Evolutionary conservation across 352 stramenopile genomes (phyloP).

Genomic region (Plasmopara halstedii): DNA sequence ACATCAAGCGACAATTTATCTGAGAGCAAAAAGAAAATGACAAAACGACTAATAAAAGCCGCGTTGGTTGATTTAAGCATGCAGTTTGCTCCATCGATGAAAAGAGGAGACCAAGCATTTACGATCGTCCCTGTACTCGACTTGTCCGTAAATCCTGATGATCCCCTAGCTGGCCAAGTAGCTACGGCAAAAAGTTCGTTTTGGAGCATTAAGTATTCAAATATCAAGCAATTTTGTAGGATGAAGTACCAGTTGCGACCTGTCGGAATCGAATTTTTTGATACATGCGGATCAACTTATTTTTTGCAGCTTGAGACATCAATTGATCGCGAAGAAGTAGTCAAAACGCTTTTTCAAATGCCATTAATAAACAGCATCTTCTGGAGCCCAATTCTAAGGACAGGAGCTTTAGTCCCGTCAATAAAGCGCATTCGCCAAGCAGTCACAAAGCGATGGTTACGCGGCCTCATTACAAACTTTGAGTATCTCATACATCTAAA

Average conservation of each 20-base stretch:
- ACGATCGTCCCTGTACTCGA: conserved; percentile 34
- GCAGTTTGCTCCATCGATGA: conserved; percentile 37
- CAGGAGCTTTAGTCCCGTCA: conserved; percentile 49
- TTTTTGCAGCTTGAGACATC: conserved; percentile 64
- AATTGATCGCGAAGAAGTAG: conserved; percentile 48
- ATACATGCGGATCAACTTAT: conserved; percentile 55
- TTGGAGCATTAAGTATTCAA: conserved; percentile 56
- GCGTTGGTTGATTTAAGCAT: conserved; percentile 46
- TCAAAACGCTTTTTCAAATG: conserved; percentile 73
- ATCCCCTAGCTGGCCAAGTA: neutral
- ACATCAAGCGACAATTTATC: conserved; percentile 3
- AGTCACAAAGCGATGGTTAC: conserved; percentile 64
- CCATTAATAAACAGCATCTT: conserved; percentile 77
- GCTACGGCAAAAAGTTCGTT: conserved; percentile 14
- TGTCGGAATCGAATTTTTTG: conserved; percentile 71
- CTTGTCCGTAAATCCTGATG: neutral
- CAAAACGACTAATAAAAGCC: conserved; percentile 42
- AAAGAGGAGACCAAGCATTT: conserved; percentile 26
- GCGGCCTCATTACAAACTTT: conserved; percentile 81
- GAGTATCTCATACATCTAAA: conserved; percentile 97
- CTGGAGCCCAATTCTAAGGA: conserved; percentile 63
- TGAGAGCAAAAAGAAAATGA: conserved; percentile 28
- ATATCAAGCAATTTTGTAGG: conserved; percentile 68
- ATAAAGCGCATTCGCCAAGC: conserved; percentile 60
- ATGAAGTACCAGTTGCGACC: conserved; percentile 76